These are phyloP conservation scores for Ascobolus immersus DNA, from an alignment of 495 filamentous ascomycete species.

Conservation along the genomic window DNA sequence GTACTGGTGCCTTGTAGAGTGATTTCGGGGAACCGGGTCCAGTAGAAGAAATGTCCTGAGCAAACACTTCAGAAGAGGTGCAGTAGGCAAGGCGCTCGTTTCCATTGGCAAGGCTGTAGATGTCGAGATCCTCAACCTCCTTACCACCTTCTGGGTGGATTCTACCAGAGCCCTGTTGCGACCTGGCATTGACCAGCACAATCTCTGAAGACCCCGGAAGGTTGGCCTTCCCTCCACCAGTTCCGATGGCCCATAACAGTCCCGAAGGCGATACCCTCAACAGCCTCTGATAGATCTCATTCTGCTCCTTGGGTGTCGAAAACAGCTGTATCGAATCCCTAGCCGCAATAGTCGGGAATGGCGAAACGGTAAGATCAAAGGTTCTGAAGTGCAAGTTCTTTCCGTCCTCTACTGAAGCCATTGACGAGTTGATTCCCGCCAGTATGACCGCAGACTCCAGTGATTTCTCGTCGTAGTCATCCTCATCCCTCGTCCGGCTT, in stretches of 20 bases:
- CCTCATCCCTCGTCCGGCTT: constrained; percentile 19
- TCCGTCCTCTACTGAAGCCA: constrained; percentile 38
- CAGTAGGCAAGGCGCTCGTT: too few species aligned
- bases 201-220: constrained; percentile 52
- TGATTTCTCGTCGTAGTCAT: background rate
- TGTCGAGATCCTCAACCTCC: constrained; percentile 56
- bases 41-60: too few species aligned
- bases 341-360: too few species aligned
- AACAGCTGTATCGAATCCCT: too few species aligned
- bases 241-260: constrained; percentile 20
- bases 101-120: too few species aligned
- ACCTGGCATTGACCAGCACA: constrained; percentile 52
- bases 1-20: too few species aligned
- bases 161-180: too few species aligned
- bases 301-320: constrained; percentile 6
- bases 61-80: too few species aligned
- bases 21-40: too few species aligned
- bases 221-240: constrained; percentile 15
- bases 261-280: constrained; percentile 41
- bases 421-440: constrained; percentile 69
- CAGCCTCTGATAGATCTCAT: constrained; percentile 17
- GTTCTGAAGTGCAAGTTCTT: constrained; percentile 73
- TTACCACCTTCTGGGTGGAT: too few species aligned
- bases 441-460: constrained; percentile 14
- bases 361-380: constrained; percentile 29